Evolutionary conservation across 768 basidiomycete genomes (phyloP).

Genomic region (Boletus reticulatus): DNA sequence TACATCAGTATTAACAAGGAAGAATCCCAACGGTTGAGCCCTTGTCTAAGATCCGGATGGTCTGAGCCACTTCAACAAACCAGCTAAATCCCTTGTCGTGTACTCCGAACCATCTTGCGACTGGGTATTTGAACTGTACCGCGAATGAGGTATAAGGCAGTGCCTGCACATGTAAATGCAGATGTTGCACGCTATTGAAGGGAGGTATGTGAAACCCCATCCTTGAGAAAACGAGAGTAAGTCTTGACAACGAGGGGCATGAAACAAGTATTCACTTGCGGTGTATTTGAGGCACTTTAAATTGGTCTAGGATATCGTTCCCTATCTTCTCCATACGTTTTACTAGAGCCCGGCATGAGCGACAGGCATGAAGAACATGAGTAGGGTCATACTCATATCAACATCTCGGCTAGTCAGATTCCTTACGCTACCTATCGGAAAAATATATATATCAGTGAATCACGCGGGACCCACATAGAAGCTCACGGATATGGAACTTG

Average conservation of each 20-base stretch:
- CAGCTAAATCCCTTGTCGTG: conserved; percentile 67
- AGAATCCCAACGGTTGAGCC: conserved; percentile 48
- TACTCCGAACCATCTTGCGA: conserved; percentile 35
- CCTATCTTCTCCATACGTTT: conserved; percentile 51
- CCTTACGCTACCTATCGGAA: conserved; percentile 51
- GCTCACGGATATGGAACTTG: conserved; percentile 49
- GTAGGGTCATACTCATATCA: conserved; percentile 42
- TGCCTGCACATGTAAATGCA: conserved; percentile 73
- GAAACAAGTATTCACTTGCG: conserved; percentile 41
- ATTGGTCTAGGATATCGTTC: conserved; percentile 46
- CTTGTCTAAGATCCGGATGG: conserved; percentile 55
- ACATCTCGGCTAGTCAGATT: conserved; percentile 44
- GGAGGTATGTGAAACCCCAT: conserved; percentile 85
- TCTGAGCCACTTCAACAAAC: conserved; percentile 67
- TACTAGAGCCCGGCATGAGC: conserved; percentile 35
- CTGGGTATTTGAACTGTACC: conserved; percentile 47
- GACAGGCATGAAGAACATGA: conserved; percentile 13
- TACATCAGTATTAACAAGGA: conserved; percentile 39
- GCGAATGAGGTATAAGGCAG: conserved; percentile 54
- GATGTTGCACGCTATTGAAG: conserved; percentile 66
- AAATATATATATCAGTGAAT: not conserved
- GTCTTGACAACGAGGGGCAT: not conserved
- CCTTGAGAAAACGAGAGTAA: conserved; percentile 35
- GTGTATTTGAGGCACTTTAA: conserved; percentile 39
- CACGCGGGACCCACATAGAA: not conserved